phyloP scores from a whole-genome alignment of 2,329 filamentous ascomycete species.

The Aspergillus fructus region DNA sequence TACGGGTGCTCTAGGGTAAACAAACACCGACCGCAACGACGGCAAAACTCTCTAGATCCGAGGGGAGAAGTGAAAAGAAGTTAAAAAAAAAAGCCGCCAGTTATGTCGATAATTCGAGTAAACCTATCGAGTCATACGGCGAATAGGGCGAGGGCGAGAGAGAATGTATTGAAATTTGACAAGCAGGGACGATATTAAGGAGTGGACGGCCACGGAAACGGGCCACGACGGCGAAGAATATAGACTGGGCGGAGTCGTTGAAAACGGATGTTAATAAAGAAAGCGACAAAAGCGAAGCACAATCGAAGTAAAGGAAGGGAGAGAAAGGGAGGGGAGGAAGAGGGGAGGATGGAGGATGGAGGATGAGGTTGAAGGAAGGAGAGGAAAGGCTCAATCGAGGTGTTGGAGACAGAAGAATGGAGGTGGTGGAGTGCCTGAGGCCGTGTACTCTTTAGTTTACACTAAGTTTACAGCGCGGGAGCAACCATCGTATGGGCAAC shows the following conservation, averaged over 20 bases:
- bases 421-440: slow-evolving; percentile 15
- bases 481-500: not conserved
- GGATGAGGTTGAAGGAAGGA: slow-evolving; percentile 20
- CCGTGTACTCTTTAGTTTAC: not conserved
- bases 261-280: slow-evolving; percentile 13
- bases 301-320: slow-evolving; percentile 13
- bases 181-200: slow-evolving; percentile 26
- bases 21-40: not conserved
- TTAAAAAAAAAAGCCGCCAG: not conserved
- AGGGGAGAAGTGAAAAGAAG: slow-evolving; percentile 2
- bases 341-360: slow-evolving; percentile 16
- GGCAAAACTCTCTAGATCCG: not conserved
- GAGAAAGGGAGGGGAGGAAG: slow-evolving; percentile 11
- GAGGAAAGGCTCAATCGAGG: slow-evolving; percentile 17
- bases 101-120: not conserved
- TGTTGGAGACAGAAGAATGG: not conserved
- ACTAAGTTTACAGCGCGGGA: not conserved
- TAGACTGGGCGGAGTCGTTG: slow-evolving; percentile 9
- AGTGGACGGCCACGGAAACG: slow-evolving; percentile 39
- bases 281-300: slow-evolving; percentile 12
- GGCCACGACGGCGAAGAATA: slow-evolving; percentile 20
- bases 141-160: not conserved
- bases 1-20: not conserved
- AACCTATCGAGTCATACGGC: not conserved
- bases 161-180: slow-evolving; percentile 7